A percentile compares a stretch with the other conserved stretches of the same genome.
Conservation (phyloP, 2,329 filamentous ascomycete genomes). For the Ustulina deusta region DNA sequence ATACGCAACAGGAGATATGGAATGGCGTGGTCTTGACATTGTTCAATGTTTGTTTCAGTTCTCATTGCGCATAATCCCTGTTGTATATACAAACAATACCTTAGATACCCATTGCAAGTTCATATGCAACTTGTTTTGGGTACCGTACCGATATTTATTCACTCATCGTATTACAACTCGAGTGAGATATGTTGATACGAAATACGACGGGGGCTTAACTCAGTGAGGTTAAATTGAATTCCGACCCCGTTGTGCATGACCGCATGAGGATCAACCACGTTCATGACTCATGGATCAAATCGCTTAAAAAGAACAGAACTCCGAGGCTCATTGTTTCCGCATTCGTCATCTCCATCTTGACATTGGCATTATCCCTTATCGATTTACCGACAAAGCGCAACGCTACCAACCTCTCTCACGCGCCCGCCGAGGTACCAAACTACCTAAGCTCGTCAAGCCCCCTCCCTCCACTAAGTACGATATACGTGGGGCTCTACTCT, state of each 20-base stretch:
- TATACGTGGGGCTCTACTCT: neutral
- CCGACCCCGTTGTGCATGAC: neutral
- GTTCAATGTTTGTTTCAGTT: constrained; percentile 10
- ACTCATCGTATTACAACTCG: neutral
- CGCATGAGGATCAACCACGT: neutral
- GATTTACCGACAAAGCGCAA: neutral
- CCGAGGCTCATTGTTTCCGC: neutral
- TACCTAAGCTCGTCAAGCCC: constrained; percentile 16
- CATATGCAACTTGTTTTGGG: constrained; percentile 2
- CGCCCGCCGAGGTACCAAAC: neutral
- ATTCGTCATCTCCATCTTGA: neutral
- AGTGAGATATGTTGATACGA: constrained; percentile 3
- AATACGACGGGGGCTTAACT: constrained; percentile 15
- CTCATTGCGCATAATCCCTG: constrained; percentile 11
- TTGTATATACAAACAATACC: constrained; percentile 32
- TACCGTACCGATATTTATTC: neutral
- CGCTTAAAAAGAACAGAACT: neutral
- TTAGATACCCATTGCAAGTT: constrained; percentile 23
- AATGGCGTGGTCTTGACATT: constrained; percentile 16
- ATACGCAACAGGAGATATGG: constrained; percentile 16
- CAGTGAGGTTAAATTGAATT: constrained; percentile 15
- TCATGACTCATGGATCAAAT: neutral
- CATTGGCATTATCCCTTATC: neutral
- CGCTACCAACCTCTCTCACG: neutral
- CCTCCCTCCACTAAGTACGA: neutral